Base-by-base conservation (phyloP, 331 rosid genomes). In the Rosa hybrid region DNA sequence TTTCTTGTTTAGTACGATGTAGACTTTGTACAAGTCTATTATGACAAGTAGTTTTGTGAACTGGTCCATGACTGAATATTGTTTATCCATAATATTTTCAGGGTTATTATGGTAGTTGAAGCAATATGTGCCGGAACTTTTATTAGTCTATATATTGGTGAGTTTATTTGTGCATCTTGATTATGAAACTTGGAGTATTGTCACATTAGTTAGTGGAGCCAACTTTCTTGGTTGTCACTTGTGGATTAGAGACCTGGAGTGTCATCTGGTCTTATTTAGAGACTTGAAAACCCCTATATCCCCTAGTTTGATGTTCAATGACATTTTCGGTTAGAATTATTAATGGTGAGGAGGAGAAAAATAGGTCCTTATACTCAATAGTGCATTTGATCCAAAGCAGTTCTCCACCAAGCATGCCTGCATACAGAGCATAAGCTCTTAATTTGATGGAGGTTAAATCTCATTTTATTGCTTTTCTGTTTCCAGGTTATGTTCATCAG, bases 81-180 rank as follows among this genome's bases (percentile, higher is more conserved):
- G 57, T 44, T 77, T 72, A 68, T 73, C 51, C 62, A n/a, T 81
- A 76, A 80, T 76, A 69, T 90, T 62, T 86, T 84, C 98, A 93
- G 99, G 97, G 84, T 86, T 79, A 92, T 96, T 80, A 96, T 96
- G 99, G 86, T 92, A 42, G 83, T 87, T 53, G 98, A 96, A 91
- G 97, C 95, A 54, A 75, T 92, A 68, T 92, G 90, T 76, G 92
- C 97, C 14, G 99, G 91, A 84, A 90, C 97, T 56, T 96, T 93
- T 83, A 86, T 92, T 90, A 86, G 97, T 83, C 76, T 91, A 72
- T 93, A 96, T 71, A 92, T 93, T 41, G 89, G 99, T 96, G 85
- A 87, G 94, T 53, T 64, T 75, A 23, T 62, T 42, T 45, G 23
- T 51, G 27, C 65, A 27, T 45, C 56, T 23, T 20, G 51, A 74